Conservation (phyloP, 2,329 filamentous ascomycete species). For the Pezicula rhizophila region DNA sequence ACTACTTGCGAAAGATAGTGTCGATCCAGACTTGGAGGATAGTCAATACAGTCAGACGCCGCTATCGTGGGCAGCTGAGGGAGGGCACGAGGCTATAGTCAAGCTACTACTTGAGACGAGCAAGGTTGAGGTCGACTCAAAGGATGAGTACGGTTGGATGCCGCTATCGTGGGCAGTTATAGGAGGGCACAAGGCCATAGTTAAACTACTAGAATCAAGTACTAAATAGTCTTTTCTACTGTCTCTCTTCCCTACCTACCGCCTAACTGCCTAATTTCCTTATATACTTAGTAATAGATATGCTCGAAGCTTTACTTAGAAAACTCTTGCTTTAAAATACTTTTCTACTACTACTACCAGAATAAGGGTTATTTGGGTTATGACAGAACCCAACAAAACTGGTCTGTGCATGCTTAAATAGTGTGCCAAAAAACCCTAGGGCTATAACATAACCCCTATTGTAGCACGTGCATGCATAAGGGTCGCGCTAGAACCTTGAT, state of each 20-base stretch:
- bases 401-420: not conserved
- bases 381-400: not conserved
- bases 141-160: too few relatives aligned
- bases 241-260: too few relatives aligned
- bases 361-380: not conserved
- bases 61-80: slow-evolving; percentile 4
- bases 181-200: not conserved
- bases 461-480: not conserved
- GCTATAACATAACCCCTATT: not conserved
- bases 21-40: slow-evolving; percentile 7
- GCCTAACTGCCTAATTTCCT: too few relatives aligned
- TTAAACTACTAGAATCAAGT: too few relatives aligned
- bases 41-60: slow-evolving; percentile 5
- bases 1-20: slow-evolving; percentile 3
- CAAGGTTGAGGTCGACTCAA: too few relatives aligned
- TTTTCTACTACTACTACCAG: too few relatives aligned
- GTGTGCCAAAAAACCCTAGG: too few relatives aligned
- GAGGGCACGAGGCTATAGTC: slow-evolving; percentile 3
- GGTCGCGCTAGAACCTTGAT: not conserved
- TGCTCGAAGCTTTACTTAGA: too few relatives aligned
- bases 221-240: too few relatives aligned
- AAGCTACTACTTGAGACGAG: slow-evolving; percentile 2
- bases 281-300: too few relatives aligned
- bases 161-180: not conserved
- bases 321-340: too few relatives aligned